Evolutionary conservation across 164 flowering plant species (phyloP), one percentile per base, ranked within the genome.

Genomic region (Vitis labrusca): DNA sequence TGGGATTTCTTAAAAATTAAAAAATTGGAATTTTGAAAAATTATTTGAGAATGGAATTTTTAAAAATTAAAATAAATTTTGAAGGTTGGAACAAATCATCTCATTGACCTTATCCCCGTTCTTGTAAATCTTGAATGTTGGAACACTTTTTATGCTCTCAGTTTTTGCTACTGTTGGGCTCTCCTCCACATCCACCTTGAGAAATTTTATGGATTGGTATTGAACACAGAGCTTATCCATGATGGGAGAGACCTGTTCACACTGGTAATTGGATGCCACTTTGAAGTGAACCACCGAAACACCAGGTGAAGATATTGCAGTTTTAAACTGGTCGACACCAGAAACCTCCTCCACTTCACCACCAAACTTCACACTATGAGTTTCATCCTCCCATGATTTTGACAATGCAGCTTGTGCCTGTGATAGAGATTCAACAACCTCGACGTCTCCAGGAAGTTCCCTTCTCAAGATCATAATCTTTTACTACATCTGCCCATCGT

Each of bases 101-200:
- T 94, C 97, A 76, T 89, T 94, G 62, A 90, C 79, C 59, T 83
- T 79, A 64, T 37, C 76, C 14, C 97, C 88, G 19, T 79, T 85
- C 80, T 84, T 94, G 90, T 91, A 94, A 32, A 94, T 87, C 81
- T 90, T 91, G 82, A 94, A 81, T 14, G 94, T 87, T n/a, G 96
- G 98, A 44, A 88, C 84, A 16, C 79, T 76, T 65, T 83, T 85
- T 57, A 91, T 83, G 65, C 79, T 81, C 78, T 91, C 96, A 0
- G 81, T 73, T 32, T 79, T 80, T 10, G 88, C 92, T 17, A 94
- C 69, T 32, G 80, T 82, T 0, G 84, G 82, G 71, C 76, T 78
- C 76, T 84, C 85, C 53, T 88, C 88, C 50, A 91, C 73, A 68
- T 94, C 91, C 75, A 91, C 97, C 98, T 93, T 74, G 27, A 23